These are phyloP conservation scores for Bromus sterilis DNA, from an alignment of 176 grass and related monocot species.

Conservation along the genomic window DNA sequence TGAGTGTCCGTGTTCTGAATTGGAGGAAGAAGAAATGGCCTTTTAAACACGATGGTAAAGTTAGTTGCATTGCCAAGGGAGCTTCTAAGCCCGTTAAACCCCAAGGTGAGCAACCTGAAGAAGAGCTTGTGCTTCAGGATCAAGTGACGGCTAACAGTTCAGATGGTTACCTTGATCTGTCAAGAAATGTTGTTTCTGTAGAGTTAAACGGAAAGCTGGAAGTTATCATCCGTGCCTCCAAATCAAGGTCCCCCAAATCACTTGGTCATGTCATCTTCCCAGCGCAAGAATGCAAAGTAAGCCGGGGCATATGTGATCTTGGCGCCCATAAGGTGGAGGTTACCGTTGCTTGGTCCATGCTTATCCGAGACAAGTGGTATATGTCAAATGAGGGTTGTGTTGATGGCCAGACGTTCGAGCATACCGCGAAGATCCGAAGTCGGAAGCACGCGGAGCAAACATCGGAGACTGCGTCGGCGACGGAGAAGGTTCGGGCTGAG, in stretches of 20 bases:
- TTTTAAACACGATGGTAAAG: neutral
- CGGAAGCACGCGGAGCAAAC: neutral
- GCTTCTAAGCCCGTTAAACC: neutral
- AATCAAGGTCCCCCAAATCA: neutral
- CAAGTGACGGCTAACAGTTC: neutral
- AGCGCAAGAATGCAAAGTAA: neutral
- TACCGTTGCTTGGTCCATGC: neutral
- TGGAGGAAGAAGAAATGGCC: neutral
- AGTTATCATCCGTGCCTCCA: neutral
- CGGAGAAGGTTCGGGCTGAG: neutral
- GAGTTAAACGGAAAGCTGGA: neutral
- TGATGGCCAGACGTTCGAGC: neutral
- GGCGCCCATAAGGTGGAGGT: neutral
- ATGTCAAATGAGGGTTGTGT: neutral
- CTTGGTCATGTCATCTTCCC: neutral
- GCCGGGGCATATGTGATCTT: neutral
- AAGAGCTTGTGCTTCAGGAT: neutral
- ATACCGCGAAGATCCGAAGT: neutral
- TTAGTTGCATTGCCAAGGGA: neutral
- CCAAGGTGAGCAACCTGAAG: neutral
- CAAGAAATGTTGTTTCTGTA: neutral
- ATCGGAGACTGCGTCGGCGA: neutral
- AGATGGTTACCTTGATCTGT: neutral
- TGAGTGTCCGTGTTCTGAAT: neutral
- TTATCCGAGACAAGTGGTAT: neutral